Percentiles rank a stretch among this genome's conserved stretches.
Evolutionary conservation across 495 filamentous ascomycete genomes (phyloP).

Genomic region (Pyrenopolyporus hunteri): DNA sequence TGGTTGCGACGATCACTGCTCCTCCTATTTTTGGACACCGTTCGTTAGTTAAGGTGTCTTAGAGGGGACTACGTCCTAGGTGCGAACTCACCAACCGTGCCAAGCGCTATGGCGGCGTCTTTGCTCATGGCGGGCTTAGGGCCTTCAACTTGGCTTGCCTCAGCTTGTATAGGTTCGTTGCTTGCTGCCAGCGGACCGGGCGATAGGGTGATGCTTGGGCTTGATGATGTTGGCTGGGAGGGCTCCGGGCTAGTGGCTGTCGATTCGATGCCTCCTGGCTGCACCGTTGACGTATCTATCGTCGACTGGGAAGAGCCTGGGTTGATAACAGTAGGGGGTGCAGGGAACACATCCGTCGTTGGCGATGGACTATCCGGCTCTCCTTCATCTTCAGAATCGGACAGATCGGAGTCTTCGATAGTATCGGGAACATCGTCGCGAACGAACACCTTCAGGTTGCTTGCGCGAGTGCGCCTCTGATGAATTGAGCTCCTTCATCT

Average conservation of each 20-base stretch:
- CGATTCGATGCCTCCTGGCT: not conserved
- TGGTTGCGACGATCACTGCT: constrained; percentile 12
- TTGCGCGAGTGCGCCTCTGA: constrained; percentile 27
- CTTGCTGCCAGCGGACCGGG: not conserved
- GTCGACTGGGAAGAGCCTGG: no score
- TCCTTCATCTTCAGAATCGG: constrained; percentile 25
- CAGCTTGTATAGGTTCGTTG: constrained; percentile 10
- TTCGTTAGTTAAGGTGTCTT: not conserved
- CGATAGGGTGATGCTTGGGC: not conserved
- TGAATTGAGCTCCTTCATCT: constrained; percentile 13
- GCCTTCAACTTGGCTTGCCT: constrained; percentile 6
- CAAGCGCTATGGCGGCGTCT: constrained; percentile 26
- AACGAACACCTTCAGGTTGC: constrained; percentile 18
- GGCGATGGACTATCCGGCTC: constrained; percentile 26
- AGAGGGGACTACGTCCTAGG: not conserved
- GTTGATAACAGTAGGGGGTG: not conserved
- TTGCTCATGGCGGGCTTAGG: constrained; percentile 9
- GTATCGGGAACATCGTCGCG: constrained; percentile 18
- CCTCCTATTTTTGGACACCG: constrained; percentile 3
- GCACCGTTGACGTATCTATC: no score
- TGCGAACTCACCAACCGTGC: constrained; percentile 26
- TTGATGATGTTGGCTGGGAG: not conserved
- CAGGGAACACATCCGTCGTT: constrained; percentile 11
- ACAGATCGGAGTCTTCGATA: constrained; percentile 1
- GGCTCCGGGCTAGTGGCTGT: not conserved